Conservation (phyloP, 2,329 filamentous ascomycete genomes). For the Thyridium curvatum region DNA sequence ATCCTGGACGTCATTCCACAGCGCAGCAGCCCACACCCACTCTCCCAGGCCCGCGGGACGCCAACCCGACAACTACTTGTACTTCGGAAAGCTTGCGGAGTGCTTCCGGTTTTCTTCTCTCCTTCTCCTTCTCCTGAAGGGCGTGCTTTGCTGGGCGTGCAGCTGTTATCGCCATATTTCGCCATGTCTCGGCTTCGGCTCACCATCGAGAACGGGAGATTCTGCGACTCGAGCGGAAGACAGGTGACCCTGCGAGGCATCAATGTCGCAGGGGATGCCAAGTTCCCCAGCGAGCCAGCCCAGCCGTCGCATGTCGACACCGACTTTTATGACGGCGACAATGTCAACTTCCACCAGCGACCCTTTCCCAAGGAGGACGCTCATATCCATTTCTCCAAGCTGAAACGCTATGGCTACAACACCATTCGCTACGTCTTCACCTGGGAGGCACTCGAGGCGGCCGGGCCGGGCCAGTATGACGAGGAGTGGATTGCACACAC, state of each 20-base stretch:
- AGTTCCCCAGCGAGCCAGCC: conserved; percentile 77
- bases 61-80: too few species aligned
- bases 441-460: conserved; percentile 97
- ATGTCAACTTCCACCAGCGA: conserved; percentile 79
- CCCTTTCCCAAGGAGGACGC: conserved; percentile 83
- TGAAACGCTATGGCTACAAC: conserved; percentile 91
- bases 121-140: too few species aligned
- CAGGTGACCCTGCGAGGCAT: conserved; percentile 89
- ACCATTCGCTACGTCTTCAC: conserved; percentile 95
- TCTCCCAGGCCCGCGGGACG: too few species aligned
- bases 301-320: conserved; percentile 73
- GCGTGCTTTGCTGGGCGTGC: too few species aligned
- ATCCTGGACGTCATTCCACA: too few species aligned
- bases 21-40: too few species aligned
- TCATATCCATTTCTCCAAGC: conserved; percentile 74
- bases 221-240: conserved; percentile 74
- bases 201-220: conserved; percentile 77
- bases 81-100: too few species aligned
- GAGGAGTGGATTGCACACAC: conserved; percentile 91
- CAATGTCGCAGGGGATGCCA: conserved; percentile 86
- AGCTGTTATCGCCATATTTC: background rate
- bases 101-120: too few species aligned
- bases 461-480: conserved; percentile 85
- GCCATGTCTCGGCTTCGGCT: conserved; percentile 70
- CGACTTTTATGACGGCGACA: conserved; percentile 87